These are phyloP conservation scores for Auriscalpium microsporum DNA, from an alignment of 768 basidiomycete genomes.

Conservation along the genomic window DNA sequence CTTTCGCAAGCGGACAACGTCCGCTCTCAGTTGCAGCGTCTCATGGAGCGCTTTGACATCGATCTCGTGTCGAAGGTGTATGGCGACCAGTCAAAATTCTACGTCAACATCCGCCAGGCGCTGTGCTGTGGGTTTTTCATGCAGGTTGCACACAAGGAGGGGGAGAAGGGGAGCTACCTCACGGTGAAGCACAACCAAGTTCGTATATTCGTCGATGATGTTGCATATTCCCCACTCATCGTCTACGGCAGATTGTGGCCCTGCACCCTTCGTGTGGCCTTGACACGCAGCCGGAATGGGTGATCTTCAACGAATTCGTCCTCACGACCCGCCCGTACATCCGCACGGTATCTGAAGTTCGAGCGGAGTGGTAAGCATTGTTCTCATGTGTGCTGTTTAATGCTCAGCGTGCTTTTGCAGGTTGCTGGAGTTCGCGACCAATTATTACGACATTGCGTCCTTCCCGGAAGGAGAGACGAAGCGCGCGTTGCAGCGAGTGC, in stretches of 20 bases:
- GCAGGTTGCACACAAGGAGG: conserved; percentile 95
- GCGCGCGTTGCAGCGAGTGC: conserved; percentile 28
- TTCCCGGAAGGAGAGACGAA: conserved; percentile 72
- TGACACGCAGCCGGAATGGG: conserved; percentile 86
- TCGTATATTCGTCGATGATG: conserved; percentile 11
- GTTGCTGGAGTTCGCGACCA: conserved; percentile 53
- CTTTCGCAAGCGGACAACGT: conserved; percentile 92
- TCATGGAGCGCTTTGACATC: conserved; percentile 86
- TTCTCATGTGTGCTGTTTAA: background rate
- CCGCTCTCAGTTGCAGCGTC: conserved; percentile 77
- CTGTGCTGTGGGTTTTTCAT: conserved; percentile 95
- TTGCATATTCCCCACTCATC: background rate
- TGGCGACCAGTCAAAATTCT: conserved; percentile 42
- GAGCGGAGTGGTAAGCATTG: conserved; percentile 68
- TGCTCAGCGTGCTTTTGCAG: conserved; percentile 21
- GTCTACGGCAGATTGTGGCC: conserved; percentile 42
- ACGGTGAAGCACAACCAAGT: conserved; percentile 96
- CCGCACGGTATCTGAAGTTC: conserved; percentile 82
- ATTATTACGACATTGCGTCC: conserved; percentile 59
- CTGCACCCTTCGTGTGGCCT: conserved; percentile 86
- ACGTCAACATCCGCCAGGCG: conserved; percentile 67
- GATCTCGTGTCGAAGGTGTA: conserved; percentile 63
- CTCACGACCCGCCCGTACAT: conserved; percentile 85
- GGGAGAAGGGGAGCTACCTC: conserved; percentile 78
- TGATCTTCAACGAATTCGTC: conserved; percentile 91